Base-by-base conservation (phyloP, 2,329 filamentous ascomycete genomes). In the Escovopsis sp. region DNA sequence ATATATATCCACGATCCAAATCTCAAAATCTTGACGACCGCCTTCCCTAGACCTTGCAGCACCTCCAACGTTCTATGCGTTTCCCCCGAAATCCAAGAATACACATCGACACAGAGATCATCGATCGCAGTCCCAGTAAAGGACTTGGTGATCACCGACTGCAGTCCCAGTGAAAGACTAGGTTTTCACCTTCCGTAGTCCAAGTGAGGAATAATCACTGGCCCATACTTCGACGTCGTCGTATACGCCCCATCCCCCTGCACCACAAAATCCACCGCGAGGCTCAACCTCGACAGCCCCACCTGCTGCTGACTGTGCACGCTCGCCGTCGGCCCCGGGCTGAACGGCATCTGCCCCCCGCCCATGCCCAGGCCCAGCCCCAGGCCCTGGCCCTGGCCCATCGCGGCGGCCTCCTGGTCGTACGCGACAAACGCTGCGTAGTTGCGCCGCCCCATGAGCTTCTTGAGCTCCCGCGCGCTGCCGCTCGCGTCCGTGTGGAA, bases 241-340 rank as follows among this genome's bases (percentile, higher is more conserved):
- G 74, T 80, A 56, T 80, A 88, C 1, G 75, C 72, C 1, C 82
- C 81, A 47, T 94, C 88, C 1, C 83, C 86, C 58, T 98, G 90
- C 16, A 98, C 88, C 56, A 98, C 84, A 55, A 94, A 98, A 56
- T 98, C 90, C 2, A 93, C 83, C 1, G 88, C 90, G 31, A 98
- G 62, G 58, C 84, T 94, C 48, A 98, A 54, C 62, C 77, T 82
- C 37, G 62, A 66, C 38, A 76, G 47, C 3, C 72, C 62, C 36
- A 63, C 56, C 47, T 59, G 56, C 27, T 57, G 55, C 27, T 59
- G 51, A 43, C 55, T 50, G 34, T 44, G 48, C 39, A 51, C 26
- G 42, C 55, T 57, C 21, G 21, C n/a, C n/a, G n/a, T n/a, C 4
- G 54, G 53, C 28, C 53, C 55, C 4, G 57, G 55, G 37, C 56